Base-by-base conservation (phyloP, 495 filamentous ascomycete genomes). In the Aspergillus kassunensis region DNA sequence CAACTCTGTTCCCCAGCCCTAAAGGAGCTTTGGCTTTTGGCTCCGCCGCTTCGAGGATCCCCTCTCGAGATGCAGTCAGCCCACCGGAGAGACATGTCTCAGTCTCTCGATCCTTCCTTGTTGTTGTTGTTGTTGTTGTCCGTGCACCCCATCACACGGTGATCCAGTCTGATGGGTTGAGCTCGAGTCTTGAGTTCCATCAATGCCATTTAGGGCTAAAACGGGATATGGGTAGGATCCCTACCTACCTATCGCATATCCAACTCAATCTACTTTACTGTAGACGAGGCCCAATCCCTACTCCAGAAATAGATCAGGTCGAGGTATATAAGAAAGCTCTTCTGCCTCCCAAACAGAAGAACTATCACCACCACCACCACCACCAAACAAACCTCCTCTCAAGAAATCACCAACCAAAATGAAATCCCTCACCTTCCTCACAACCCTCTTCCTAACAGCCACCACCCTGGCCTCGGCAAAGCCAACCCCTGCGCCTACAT, bases 381-480 rank as follows among this genome's bases (percentile, higher is more conserved):
- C 43, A 39, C 36, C 49, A 62, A 19, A 31, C 7, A 54, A 49
- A 33, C 15, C 43, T n/a, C n/a, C n/a, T n/a, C n/a, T n/a, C n/a
- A n/a, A n/a, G 34, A 33, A 10, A 11, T 20, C 29, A 46, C 6
- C 27, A 30, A 19, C 13, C 54, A 62, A 40, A 13, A 70, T 74
- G 68, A 60, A 65, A 13, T 48, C 41, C 47, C 41, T 60, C 53
- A 33, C 60, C 27, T 29, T 64, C 50, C 34, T 65, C 31, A 50
- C 59, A 23, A 34, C 61, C 53, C 19, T 68, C 54, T 12, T 68
- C 51, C 37, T 68, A 16, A 41, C 58, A 15, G 46, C 61, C 18
- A 44, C 63, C 34, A 49, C 62, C 37, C 50, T 68, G 25, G 56
- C 58, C 16, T 40, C 58, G 20, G 61, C 69, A 39, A 56, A 52